Base-by-base conservation (phyloP, 106 monocot species). In the Xerophyta viscosa region DNA sequence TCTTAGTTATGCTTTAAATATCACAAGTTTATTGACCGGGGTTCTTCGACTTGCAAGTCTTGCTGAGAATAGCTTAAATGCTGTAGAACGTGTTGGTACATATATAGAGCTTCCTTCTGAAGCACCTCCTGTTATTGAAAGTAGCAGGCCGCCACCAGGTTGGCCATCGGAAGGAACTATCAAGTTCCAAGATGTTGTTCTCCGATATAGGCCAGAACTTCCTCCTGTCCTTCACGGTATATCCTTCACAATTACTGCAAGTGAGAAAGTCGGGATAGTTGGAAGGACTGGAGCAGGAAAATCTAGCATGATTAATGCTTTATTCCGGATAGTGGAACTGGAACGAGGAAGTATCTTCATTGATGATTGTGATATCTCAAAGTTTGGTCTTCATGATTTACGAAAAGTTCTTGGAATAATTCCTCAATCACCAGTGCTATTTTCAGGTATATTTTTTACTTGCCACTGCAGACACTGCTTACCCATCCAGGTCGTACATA, bases 21-120 rank as follows among this genome's bases (percentile, higher is more conserved):
- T 90, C 52, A 98, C 98, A 46, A 86, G 55, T 49, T 59, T 98
- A 15, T 71, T 98, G 56, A 98, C 96, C 22, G 74, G 77, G 37
- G 86, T 82, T 62, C 63, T 98, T 56, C 63, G 98, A 14, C 79
- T 98, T 69, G 98, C 98, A 47, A 98, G 98, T 70, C 74, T 98
- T 41, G 98, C 90, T 41, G 98, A 98, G 74, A 98, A 98, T 48
- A 98, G 98, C 66, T 71, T 98, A 58, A 98, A 98, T 82, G 85
- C 98, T 60, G 98, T 98, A 27, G 98, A 98, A 48, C 57, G 96
- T 37, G 66, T 90, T 25, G 98, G 98, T 28, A 90, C 76, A 17
- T 98, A 98, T 43, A 80, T 86, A 30, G 98, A 98, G 4, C 70
- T 86, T 50, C 79, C 82, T 65, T 75, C 98, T 46, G 98, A 98